phyloP scores from a whole-genome alignment of 139 green algal species.

The Chlorella sp. region DNA sequence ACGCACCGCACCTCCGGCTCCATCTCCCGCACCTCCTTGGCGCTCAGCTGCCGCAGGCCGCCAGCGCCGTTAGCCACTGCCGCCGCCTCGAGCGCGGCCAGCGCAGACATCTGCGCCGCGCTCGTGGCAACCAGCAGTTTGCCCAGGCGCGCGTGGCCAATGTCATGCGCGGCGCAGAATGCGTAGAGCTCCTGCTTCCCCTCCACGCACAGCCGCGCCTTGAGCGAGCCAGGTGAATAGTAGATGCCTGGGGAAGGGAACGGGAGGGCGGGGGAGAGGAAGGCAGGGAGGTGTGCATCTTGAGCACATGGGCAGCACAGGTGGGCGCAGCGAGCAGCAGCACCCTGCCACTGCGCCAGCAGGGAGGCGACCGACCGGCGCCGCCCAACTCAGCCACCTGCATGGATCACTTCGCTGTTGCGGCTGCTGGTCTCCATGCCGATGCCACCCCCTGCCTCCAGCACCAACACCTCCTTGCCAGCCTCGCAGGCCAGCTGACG shows the following conservation, averaged over 20 bases:
- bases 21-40: slow-evolving; percentile 43
- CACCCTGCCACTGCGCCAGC: too few species aligned
- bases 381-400: slow-evolving; percentile 19
- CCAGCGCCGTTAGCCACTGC: slow-evolving; percentile 63
- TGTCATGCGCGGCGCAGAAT: slow-evolving; percentile 49
- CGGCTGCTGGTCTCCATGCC: slow-evolving; percentile 72
- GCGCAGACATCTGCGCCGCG: slow-evolving; percentile 25
- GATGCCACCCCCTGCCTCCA: slow-evolving; percentile 58
- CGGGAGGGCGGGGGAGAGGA: not conserved
- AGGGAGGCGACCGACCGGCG: too few species aligned
- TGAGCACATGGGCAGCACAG: not conserved
- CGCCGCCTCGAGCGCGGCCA: slow-evolving; percentile 15
- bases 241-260: slow-evolving; percentile 72
- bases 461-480: slow-evolving; percentile 64
- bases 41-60: slow-evolving; percentile 67
- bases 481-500: slow-evolving; percentile 50
- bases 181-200: slow-evolving; percentile 63
- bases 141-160: slow-evolving; percentile 60
- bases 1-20: slow-evolving; percentile 65
- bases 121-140: slow-evolving; percentile 83
- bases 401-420: slow-evolving; percentile 59
- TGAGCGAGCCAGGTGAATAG: slow-evolving; percentile 79
- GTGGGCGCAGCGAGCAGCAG: not conserved
- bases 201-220: slow-evolving; percentile 77
- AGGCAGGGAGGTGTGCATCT: not conserved